Base-by-base conservation (phyloP, 352 stramenopile species). In the Phytopythium mirpurense region DNA sequence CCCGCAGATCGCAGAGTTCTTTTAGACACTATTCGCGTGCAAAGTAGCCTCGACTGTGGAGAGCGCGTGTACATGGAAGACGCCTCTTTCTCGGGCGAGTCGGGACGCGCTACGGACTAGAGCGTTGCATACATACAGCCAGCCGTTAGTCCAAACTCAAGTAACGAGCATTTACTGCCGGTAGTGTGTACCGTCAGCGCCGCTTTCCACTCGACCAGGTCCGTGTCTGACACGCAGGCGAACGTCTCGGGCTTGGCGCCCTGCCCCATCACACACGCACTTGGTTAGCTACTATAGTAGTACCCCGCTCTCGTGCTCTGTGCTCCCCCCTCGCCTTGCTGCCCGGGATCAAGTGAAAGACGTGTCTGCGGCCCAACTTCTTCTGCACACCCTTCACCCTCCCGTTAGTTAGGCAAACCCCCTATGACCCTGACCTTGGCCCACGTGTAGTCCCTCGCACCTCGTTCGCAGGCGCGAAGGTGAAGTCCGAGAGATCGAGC, bases 151-250 rank as follows among this genome's bases (percentile, higher is more conserved):
- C n/a, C n/a, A n/a, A n/a, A n/a, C n/a, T n/a, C n/a, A n/a, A n/a
- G n/a, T n/a, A n/a, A n/a, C n/a, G n/a, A n/a, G n/a, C n/a, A n/a
- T n/a, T n/a, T n/a, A n/a, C n/a, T n/a, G n/a, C n/a, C n/a, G n/a
- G n/a, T n/a, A n/a, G n/a, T n/a, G n/a, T n/a, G n/a, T n/a, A 75
- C 72, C 47, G 80, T 68, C n/a, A 90, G 71, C 5, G 75, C 63
- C 9, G 67, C 58, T 37, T 61, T 72, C 78, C 78, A 90, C 51
- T 92, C 81, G 2, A 55, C 41, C 16, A 86, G 64, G 47, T 90
- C 81, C 9, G 66, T 68, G 15, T 79, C 74, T 12, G 63, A 82
- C 21, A 61, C 51, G 35, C 81, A 91, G 2, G 76, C 81, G 67
- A 91, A 91, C 10, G 71, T 67, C 19, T 74, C 63, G 0, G 61